Evolutionary conservation across 1,284 basidiomycete species (phyloP), one percentile per base, ranked within the genome.

Genomic region (Microbotryomycetes sp.): DNA sequence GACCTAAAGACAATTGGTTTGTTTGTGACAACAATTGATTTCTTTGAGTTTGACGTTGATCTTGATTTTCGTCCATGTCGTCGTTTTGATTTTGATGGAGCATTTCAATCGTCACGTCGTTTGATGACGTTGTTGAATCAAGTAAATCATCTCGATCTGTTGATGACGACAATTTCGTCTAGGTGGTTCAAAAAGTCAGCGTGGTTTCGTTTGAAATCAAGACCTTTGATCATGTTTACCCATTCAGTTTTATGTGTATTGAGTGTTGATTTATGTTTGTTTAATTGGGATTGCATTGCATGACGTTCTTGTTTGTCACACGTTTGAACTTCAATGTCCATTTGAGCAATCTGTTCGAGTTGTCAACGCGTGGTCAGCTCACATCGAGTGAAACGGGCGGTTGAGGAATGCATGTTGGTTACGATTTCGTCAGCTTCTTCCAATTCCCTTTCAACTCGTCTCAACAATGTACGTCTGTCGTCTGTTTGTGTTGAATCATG

Each of bases 391-490:
- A n/a, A 49, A 28, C 32, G 1, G 4, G n/a, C 5, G 26, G 14
- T 16, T 9, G 15, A 36, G 6, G 22, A 42, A 49, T 49, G 30
- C 9, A 57, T 23, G 7, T 49, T 7, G 72, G 81, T 64, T 71
- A 87, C 92, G 83, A 97, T 92, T 80, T 99, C 96, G 71, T 97
- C 93, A 0, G 93, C 94, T 77, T 99, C 96, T 73, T 98, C 96
- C 3, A 97, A 80, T 75, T 98, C 94, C 82, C 93, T 91, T 74
- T 94, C 89, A 23, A 91, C 88, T 64, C 89, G 81, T 66, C 93
- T 81, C 66, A 97, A 77, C 3, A 87, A 81, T 0, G 89, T 82
- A 76, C 90, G 92, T 57, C 87, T 83, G 67, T 89, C 85, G 74
- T 97, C 92, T 91, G 66, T 16, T 14, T 6, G 29, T n/a, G n/a